These are phyloP conservation scores for Apium graveolens DNA, from an alignment of 129 eudicot genomes.

Conservation along the genomic window DNA sequence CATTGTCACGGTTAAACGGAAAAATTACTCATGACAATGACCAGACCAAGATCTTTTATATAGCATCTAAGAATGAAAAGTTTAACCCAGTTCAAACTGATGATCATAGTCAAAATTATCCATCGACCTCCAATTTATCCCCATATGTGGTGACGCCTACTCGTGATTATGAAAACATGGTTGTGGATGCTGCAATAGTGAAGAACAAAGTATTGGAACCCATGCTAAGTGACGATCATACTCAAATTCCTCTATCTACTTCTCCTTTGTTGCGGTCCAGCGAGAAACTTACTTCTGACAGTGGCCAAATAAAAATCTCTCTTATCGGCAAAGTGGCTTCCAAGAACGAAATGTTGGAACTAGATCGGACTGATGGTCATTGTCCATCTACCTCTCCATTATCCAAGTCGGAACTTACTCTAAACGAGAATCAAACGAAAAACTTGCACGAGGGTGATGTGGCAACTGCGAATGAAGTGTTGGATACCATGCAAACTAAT, in stretches of 20 bases:
- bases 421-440: background rate
- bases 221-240: conserved; percentile 10
- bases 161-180: background rate
- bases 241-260: conserved; percentile 18
- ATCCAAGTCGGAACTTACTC: background rate
- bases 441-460: background rate
- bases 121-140: background rate
- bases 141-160: background rate
- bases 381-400: background rate
- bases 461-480: conserved; percentile 5
- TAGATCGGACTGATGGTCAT: conserved; percentile 11
- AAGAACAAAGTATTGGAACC: conserved; percentile 14
- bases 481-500: too few relatives aligned
- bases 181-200: conserved; percentile 1
- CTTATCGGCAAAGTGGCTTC: conserved; percentile 15
- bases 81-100: conserved; percentile 16
- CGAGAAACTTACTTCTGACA: background rate
- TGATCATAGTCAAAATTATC: conserved; percentile 16
- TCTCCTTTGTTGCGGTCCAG: background rate
- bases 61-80: conserved; percentile 10
- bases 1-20: too few relatives aligned
- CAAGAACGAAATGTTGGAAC: conserved; percentile 13
- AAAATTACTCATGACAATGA: background rate
- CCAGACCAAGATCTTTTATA: too few relatives aligned
- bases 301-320: background rate